phyloP scores from a whole-genome alignment of 495 filamentous ascomycete species.

The Aspergillus taichungensis region DNA sequence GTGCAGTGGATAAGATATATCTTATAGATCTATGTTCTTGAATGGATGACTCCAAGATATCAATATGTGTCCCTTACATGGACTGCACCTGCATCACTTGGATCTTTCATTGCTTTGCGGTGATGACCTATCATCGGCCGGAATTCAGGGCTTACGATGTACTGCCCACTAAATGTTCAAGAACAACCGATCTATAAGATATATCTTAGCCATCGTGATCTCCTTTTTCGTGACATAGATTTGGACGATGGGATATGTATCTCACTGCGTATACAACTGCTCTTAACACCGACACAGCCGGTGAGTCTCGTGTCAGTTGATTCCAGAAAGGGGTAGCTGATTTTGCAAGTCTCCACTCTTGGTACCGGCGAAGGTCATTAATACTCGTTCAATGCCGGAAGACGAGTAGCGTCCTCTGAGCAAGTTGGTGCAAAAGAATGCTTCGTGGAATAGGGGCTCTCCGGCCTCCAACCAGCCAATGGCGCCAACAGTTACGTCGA shows the following conservation, averaged over 20 bases:
- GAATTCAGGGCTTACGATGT: background rate
- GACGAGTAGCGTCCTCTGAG: slow-evolving; percentile 36
- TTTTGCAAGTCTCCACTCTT: background rate
- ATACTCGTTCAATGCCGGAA: background rate
- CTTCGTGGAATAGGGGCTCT: slow-evolving; percentile 53
- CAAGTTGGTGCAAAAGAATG: slow-evolving; percentile 69
- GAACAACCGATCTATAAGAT: no score
- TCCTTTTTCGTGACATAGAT: background rate
- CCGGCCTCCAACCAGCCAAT: slow-evolving; percentile 47
- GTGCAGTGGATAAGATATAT: no score
- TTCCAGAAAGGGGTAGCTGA: background rate
- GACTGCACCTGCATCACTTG: no score
- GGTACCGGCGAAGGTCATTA: background rate
- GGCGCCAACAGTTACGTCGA: slow-evolving; percentile 61
- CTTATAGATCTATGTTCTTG: no score
- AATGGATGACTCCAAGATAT: no score
- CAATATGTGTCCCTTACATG: no score
- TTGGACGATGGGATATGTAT: slow-evolving; percentile 30
- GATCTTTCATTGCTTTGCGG: no score
- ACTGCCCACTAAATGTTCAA: no score
- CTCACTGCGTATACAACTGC: slow-evolving; percentile 70
- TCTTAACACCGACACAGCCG: slow-evolving; percentile 43
- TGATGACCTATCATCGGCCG: no score
- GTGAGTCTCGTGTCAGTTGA: background rate
- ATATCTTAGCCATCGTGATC: no score